Conservation (phyloP, 228 moss, liverwort and hornwort genomes). For the Sphagnum fallax region DNA sequence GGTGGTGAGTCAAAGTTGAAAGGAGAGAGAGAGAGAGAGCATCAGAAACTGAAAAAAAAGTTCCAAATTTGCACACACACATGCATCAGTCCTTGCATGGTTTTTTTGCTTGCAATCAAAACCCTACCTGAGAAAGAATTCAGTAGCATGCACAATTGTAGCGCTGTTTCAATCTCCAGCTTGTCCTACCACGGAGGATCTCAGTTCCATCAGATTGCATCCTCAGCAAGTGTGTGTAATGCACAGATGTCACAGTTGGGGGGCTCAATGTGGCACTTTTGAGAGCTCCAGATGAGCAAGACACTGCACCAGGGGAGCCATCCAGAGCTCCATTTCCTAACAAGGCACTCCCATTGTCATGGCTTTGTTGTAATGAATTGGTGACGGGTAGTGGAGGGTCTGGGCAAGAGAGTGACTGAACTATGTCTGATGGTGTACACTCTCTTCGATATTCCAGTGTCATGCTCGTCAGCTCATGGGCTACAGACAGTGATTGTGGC, state of each 20-base stretch:
- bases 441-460: conserved; percentile 78
- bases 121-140: not conserved
- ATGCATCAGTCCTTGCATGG: too few species aligned
- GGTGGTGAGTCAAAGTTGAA: too few species aligned
- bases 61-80: too few species aligned
- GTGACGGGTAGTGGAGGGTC: conserved; percentile 28
- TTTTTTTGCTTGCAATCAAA: too few species aligned
- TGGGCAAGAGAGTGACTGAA: conserved; percentile 75
- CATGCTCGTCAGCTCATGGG: conserved; percentile 82
- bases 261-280: conserved; percentile 35
- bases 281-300: conserved; percentile 62
- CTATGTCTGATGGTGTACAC: conserved; percentile 69
- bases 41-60: too few species aligned
- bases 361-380: conserved; percentile 8
- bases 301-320: conserved; percentile 70
- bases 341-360: conserved; percentile 9
- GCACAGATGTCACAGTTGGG: conserved; percentile 24
- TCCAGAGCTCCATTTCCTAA: conserved; percentile 53
- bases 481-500: conserved; percentile 69
- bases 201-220: conserved; percentile 66
- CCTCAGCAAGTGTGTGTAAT: conserved; percentile 71
- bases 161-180: conserved; percentile 68
- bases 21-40: too few species aligned
- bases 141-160: conserved; percentile 10
- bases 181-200: conserved; percentile 70